These are phyloP conservation scores for Ceratocystis papillata DNA, from an alignment of 2,329 filamentous ascomycete genomes.

Conservation along the genomic window DNA sequence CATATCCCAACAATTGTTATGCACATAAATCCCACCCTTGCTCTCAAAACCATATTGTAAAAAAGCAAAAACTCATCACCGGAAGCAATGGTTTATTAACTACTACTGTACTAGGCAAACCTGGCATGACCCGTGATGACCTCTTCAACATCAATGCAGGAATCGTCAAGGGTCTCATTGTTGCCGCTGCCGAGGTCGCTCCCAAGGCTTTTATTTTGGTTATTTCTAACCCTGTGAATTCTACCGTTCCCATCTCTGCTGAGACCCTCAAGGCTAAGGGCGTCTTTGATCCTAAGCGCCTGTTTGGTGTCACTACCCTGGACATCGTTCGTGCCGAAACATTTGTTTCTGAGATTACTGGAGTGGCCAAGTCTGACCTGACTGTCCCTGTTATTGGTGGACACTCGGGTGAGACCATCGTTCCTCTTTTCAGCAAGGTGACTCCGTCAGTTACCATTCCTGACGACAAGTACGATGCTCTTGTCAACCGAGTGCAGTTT, in stretches of 20 bases:
- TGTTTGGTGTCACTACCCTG: conserved; percentile 97
- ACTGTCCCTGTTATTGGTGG: conserved; percentile 89
- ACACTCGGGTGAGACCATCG: conserved; percentile 96
- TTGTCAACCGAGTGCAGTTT: conserved; percentile 93
- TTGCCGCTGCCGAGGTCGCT: conserved; percentile 74
- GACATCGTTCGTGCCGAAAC: conserved; percentile 97
- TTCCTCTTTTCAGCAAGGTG: conserved; percentile 90
- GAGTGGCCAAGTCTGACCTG: conserved; percentile 69
- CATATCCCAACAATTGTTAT: conserved; percentile 10
- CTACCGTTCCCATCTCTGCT: conserved; percentile 91
- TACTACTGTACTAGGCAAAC: conserved; percentile 59
- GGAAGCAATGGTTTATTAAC: conserved; percentile 27
- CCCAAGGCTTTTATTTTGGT: conserved; percentile 92
- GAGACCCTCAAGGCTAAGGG: conserved; percentile 90
- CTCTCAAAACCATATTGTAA: background rate
- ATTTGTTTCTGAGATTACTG: conserved; percentile 77
- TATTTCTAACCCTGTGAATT: conserved; percentile 99
- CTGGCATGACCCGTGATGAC: conserved; percentile 98
- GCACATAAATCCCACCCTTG: background rate
- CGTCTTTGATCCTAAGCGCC: conserved; percentile 88
- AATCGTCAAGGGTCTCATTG: conserved; percentile 88
- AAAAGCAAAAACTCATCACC: background rate
- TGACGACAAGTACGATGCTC: conserved; percentile 75
- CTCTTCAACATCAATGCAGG: conserved; percentile 99
- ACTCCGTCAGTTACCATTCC: conserved; percentile 71